These are phyloP conservation scores for Lactarius psammicola DNA, from an alignment of 768 basidiomycete genomes.

Conservation along the genomic window DNA sequence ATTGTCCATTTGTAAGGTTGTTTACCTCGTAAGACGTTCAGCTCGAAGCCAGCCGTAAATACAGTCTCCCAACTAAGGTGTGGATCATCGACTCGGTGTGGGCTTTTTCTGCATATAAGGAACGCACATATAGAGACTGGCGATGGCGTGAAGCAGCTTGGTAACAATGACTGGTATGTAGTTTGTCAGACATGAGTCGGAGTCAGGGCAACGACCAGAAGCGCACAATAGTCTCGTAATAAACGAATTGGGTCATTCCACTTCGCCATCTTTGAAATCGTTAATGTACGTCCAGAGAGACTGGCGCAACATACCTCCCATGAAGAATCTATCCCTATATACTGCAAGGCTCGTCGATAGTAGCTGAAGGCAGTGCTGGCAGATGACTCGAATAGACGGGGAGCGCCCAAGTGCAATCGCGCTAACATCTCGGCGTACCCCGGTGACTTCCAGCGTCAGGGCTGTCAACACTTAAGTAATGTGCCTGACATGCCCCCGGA, in stretches of 20 bases:
- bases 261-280: background rate
- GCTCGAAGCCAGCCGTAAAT: background rate
- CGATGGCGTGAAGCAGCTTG: background rate
- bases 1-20: conserved; percentile 8
- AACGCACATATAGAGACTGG: background rate
- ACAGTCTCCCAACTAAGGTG: background rate
- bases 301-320: background rate
- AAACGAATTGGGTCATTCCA: background rate
- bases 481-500: too few relatives aligned
- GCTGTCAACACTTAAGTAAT: too few relatives aligned
- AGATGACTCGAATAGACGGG: background rate
- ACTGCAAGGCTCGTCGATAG: background rate
- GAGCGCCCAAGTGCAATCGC: background rate
- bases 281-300: background rate
- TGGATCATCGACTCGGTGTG: background rate
- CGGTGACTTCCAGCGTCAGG: too few relatives aligned
- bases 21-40: conserved; percentile 5
- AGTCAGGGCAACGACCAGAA: background rate
- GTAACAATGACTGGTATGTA: background rate
- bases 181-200: background rate
- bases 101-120: background rate
- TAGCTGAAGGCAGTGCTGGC: background rate
- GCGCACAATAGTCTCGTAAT: background rate
- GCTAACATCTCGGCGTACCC: background rate
- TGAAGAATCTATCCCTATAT: background rate